Evolutionary conservation across 1,284 basidiomycete genomes (phyloP).

Genomic region (Thecaphora thlaspeos): DNA sequence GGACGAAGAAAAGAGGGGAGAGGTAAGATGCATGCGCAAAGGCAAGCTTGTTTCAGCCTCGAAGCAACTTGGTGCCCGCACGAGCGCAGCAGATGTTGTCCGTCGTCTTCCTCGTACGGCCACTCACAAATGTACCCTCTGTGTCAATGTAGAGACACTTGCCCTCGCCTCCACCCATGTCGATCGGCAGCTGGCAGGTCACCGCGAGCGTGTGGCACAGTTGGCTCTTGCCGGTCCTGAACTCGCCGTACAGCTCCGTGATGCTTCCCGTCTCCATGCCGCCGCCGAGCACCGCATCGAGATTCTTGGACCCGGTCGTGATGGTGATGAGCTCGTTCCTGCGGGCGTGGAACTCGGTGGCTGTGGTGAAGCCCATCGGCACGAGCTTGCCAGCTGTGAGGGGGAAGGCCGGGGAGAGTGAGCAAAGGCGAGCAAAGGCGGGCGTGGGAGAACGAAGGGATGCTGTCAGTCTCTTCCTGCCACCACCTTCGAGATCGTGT

Average conservation of each 20-base stretch:
- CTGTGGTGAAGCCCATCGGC: slow-evolving; percentile 95
- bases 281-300: slow-evolving; percentile 92
- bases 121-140: slow-evolving; percentile 79
- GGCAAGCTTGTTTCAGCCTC: no score
- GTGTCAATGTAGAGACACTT: slow-evolving; percentile 99
- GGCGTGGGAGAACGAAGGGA: no score
- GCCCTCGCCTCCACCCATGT: slow-evolving; percentile 98
- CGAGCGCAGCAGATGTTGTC: no score
- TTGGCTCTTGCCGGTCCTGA: slow-evolving; percentile 97
- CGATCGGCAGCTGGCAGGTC: slow-evolving; percentile 91
- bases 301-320: slow-evolving; percentile 91
- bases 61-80: no score
- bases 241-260: slow-evolving; percentile 98
- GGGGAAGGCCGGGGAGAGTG: no score
- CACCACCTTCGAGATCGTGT: no score
- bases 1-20: no score
- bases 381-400: slow-evolving; percentile 85
- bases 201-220: slow-evolving; percentile 97
- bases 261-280: slow-evolving; percentile 98
- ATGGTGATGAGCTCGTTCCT: slow-evolving; percentile 96
- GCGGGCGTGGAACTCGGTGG: slow-evolving; percentile 88
- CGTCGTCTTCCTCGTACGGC: no score
- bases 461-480: no score
- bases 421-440: neutral
- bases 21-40: no score